Evolutionary conservation across 2,329 filamentous ascomycete genomes (phyloP), one percentile per base, ranked within the genome.

Genomic region (Cladobotryum mycophilum): DNA sequence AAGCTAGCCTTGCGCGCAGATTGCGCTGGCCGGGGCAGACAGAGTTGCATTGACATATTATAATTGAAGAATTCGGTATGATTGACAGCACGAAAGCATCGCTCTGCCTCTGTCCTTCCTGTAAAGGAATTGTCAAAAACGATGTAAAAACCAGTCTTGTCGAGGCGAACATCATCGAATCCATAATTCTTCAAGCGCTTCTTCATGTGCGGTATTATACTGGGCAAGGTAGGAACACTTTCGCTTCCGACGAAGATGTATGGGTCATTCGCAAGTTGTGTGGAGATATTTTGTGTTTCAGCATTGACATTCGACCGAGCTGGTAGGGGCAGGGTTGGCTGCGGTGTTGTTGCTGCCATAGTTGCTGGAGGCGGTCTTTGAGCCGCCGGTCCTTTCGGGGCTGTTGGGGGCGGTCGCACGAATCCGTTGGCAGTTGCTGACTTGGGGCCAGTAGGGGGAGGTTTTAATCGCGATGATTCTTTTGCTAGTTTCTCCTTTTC

Each of bases 61-160:
- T 97, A 97, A 1, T 87, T 96, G 72, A 99, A 99, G 56, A 99
- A 81, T 5, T 87, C 80, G 41, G 86, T 85, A 65, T 87, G 85
- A 64, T 96, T 85, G 57, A 88, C 90, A 47, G 84, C 80, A 48
- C 81, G 78, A 66, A 82, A 91, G 64, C 91, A 96, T 55, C 87
- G 79, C 58, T 88, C 85, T 1, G 89, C 85, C 68, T 96, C 90
- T 49, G 84, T 76, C 60, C 90, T 85, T 3, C 92, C 92, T 8
- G 78, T 75, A 49, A 81, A 79, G 2, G 83, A 88, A 60, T 92
- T 86, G 46, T 88, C 82, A 62, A 99, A 99, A n/a, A 90, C 76
- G 47, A 97, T 82, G 65, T 89, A 97, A 67, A 96, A 99, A 1
- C 93, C 93, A 1, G 83, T 86, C 52, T 82, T 82, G 65, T 99